A percentile compares a stretch with the other conserved stretches of the same genome.
These are phyloP conservation scores for Geotrichum macrosporum DNA, from an alignment of 1,139 yeast genomes.

Conservation along the genomic window DNA sequence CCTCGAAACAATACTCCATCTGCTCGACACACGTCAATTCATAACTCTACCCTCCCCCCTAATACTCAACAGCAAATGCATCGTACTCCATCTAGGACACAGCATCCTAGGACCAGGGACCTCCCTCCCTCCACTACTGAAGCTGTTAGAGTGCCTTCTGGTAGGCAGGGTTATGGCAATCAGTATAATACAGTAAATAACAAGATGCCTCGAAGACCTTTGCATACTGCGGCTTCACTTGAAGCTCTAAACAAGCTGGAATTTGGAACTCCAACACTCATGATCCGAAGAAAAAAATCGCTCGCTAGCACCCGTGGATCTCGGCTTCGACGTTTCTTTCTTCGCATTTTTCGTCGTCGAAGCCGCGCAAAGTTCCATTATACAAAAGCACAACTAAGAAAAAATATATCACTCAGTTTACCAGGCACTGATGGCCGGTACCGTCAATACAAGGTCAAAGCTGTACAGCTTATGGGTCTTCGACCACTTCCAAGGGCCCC, in stretches of 20 bases:
- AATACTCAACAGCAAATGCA: no score
- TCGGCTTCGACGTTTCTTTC: slow-evolving; percentile 27
- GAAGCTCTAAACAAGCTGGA: slow-evolving; percentile 20
- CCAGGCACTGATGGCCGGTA: not conserved
- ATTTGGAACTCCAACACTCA: slow-evolving; percentile 18
- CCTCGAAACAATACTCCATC: not conserved
- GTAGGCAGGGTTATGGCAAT: no score
- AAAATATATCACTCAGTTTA: not conserved
- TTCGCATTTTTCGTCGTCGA: slow-evolving; percentile 26
- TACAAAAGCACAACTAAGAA: slow-evolving; percentile 25
- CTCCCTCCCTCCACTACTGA: not conserved
- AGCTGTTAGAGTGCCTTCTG: not conserved
- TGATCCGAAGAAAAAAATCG: slow-evolving; percentile 25
- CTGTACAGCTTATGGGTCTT: slow-evolving; percentile 12
- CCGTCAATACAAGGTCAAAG: slow-evolving; percentile 12
- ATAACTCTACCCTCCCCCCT: no score
- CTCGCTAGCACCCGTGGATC: slow-evolving; percentile 25
- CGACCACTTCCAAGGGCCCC: slow-evolving; percentile 12
- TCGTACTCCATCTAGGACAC: no score
- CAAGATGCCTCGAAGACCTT: slow-evolving; percentile 9
- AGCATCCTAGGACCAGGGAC: no score
- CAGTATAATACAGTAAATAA: not conserved
- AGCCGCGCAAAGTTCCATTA: slow-evolving; percentile 23
- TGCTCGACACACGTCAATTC: no score
- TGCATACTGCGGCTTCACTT: slow-evolving; percentile 17